A percentile compares a stretch with the other conserved stretches of the same genome.
These are phyloP conservation scores for Candida germanica DNA, from an alignment of 805 yeast species.

Conservation along the genomic window DNA sequence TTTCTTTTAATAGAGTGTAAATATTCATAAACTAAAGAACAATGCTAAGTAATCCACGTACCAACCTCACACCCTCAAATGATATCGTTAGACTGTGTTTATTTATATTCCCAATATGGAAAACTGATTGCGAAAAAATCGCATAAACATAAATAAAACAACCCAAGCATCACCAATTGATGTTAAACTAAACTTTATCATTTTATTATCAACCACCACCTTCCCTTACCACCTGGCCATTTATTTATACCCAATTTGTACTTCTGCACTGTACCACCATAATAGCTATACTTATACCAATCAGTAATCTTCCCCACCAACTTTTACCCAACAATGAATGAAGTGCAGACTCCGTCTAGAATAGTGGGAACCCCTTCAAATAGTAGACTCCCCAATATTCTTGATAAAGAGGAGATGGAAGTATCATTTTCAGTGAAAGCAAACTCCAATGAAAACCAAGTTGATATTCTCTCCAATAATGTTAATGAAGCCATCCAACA, in stretches of 20 bases:
- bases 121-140: constrained; percentile 1
- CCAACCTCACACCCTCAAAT: no score
- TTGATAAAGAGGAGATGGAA: constrained; percentile 3
- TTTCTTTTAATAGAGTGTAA: constrained; percentile 3
- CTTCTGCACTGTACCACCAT: no score
- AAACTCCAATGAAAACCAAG: constrained; percentile 12
- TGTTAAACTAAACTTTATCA: background rate
- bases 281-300: no score
- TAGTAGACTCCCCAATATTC: constrained; percentile 1
- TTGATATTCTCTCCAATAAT: constrained; percentile 30
- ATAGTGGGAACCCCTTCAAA: constrained; percentile 6
- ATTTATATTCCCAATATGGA: constrained; percentile 4
- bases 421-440: background rate
- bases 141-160: constrained; percentile 5
- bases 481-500: constrained; percentile 38
- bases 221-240: no score
- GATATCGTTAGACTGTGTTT: no score
- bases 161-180: background rate
- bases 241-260: no score
- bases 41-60: no score
- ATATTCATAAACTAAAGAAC: background rate
- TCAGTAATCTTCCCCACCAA: no score
- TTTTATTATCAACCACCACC: background rate
- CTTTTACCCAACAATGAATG: constrained; percentile 6
- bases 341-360: constrained; percentile 11